These are phyloP conservation scores for Amanita polypyramis DNA, from an alignment of 768 basidiomycete genomes.

Conservation along the genomic window DNA sequence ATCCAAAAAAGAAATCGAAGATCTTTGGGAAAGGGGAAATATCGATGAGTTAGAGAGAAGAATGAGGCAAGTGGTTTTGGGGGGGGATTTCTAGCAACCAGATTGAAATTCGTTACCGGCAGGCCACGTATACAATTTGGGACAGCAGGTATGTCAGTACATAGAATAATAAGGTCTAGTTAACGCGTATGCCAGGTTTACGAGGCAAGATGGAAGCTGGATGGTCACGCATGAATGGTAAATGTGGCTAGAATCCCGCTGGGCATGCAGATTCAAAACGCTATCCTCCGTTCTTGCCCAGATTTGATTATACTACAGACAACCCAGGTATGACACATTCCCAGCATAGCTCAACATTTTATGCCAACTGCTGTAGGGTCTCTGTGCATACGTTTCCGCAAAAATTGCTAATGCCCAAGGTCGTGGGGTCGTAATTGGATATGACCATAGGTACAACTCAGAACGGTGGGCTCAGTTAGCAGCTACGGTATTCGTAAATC, in stretches of 20 bases:
- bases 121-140: conserved; percentile 78
- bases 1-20: conserved; percentile 39
- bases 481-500: conserved; percentile 55
- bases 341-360: not conserved
- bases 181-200: conserved; percentile 35
- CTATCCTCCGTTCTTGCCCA: conserved; percentile 12
- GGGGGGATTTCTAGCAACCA: not conserved
- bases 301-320: conserved; percentile 73
- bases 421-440: conserved; percentile 72
- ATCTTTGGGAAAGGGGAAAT: conserved; percentile 31
- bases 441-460: conserved; percentile 81
- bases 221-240: conserved; percentile 83
- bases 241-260: not conserved
- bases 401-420: conserved; percentile 39
- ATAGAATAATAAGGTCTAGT: not conserved
- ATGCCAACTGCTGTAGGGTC: conserved; percentile 36
- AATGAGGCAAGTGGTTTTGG: conserved; percentile 31
- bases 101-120: conserved; percentile 1
- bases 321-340: conserved; percentile 45
- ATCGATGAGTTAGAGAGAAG: conserved; percentile 41
- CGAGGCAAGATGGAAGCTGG: conserved; percentile 82
- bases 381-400: conserved; percentile 59
- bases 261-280: not conserved
- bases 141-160: conserved; percentile 53
- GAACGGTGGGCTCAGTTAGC: conserved; percentile 69